Conservation (phyloP, 1,284 basidiomycete genomes). For the Erythrobasidium hasegawianum region DNA sequence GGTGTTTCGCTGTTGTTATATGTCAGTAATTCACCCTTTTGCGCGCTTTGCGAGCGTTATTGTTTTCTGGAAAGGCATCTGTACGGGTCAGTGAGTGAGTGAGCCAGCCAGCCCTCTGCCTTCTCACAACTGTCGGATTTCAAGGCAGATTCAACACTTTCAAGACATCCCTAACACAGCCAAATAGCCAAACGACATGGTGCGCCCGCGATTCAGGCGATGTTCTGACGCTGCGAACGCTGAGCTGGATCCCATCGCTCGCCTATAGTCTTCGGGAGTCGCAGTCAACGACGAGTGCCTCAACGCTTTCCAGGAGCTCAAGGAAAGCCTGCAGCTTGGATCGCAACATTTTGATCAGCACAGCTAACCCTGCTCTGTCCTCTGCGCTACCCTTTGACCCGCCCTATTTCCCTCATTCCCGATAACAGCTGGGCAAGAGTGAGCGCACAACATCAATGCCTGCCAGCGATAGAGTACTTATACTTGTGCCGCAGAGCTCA, state of each 20-base stretch:
- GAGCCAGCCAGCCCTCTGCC: no score
- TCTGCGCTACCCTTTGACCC: background rate
- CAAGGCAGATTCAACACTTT: background rate
- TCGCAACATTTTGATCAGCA: background rate
- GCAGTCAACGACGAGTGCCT: slow-evolving; percentile 61
- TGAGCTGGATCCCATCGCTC: background rate
- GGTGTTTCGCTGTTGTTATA: background rate
- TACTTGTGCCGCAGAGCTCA: slow-evolving; percentile 52
- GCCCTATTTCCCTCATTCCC: background rate
- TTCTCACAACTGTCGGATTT: no score
- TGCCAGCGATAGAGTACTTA: background rate
- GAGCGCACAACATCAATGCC: slow-evolving; percentile 16
- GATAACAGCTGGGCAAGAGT: slow-evolving; percentile 62
- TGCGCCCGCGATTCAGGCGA: background rate
- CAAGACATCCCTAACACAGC: background rate
- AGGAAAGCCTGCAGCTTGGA: slow-evolving; percentile 2
- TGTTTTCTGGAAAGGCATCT: slow-evolving; percentile 36
- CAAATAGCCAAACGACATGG: background rate
- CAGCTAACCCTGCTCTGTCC: background rate
- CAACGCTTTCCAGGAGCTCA: slow-evolving; percentile 62
- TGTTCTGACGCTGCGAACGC: background rate
- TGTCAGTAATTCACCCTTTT: slow-evolving; percentile 2
- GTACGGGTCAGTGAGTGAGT: background rate
- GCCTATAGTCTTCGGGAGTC: slow-evolving; percentile 70
- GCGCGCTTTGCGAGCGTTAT: slow-evolving; percentile 29